Evolutionary conservation across 148 eudicot species (phyloP), one percentile per base, ranked within the genome.

Genomic region (Nyssa sinensis): DNA sequence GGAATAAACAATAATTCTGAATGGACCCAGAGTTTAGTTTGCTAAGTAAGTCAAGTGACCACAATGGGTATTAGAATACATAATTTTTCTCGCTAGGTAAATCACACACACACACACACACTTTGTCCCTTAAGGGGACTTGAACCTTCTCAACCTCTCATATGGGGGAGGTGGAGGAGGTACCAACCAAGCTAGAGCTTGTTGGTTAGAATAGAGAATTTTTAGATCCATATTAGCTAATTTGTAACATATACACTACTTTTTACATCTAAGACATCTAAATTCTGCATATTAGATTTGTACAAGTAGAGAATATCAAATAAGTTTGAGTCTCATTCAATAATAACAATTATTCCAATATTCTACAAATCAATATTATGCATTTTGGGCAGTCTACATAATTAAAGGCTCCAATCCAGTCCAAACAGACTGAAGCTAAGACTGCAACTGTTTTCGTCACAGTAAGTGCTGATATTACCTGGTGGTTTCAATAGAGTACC

Each of bases 401-500:
- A 2, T 8, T 58, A 59, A 59, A 19, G 8, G 2, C 25, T 4
- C 55, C 55, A 60, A 10, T 66, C 39, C 17, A 11, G 23, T 19
- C 7, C 21, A 69, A 30, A 30, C 72, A 69, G 13, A 12, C 29
- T 14, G 14, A 33, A 14, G 44, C 25, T 59, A 55, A 71, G 7
- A 25, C 53, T 33, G 33, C 29, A 67, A 32, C 27, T 74, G 35
- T 47, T 6, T 74, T 64, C 37, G 49, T n/a, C 21, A 68, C 59
- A 76, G 68, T 31, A 16, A 19, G 35, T 3, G 28, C 3, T 17
- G 14, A 2, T 25, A 19, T 84, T 82, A 94, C 98, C 98, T 80
- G 96, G 84, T 73, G 93, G 84, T 80, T 94, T 90, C 61, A 86
- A 81, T 41, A 84, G 85, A 61, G 93, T n/a, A n/a, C n/a, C n/a